Conservation (phyloP, 192 early-diverging fungal species). For the Entomortierella lignicola region DNA sequence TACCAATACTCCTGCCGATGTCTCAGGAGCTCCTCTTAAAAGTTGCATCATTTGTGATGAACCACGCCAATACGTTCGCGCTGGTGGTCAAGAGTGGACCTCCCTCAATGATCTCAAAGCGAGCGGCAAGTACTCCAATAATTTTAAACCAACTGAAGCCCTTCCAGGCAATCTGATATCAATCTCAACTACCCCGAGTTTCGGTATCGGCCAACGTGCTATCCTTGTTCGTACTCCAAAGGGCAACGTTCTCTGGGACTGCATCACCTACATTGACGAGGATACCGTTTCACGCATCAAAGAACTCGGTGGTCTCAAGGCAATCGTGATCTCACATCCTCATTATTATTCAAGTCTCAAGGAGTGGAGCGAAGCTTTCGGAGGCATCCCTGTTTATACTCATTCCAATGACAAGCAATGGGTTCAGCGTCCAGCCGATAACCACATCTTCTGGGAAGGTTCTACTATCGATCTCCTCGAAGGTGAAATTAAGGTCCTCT, state of each 20-base stretch:
- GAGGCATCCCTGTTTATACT: constrained; percentile 38
- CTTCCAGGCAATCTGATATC: constrained; percentile 39
- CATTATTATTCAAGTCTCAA: constrained; percentile 38
- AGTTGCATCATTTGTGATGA: constrained; percentile 43
- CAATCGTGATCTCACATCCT: constrained; percentile 50
- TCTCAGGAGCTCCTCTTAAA: constrained; percentile 5
- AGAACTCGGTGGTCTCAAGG: constrained; percentile 29
- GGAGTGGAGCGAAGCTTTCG: constrained; percentile 50
- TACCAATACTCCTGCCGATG: constrained; percentile 14
- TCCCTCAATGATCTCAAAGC: constrained; percentile 22
- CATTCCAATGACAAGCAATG: constrained; percentile 34
- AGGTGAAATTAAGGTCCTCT: constrained; percentile 35
- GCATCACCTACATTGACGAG: constrained; percentile 45
- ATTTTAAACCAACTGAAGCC: constrained; percentile 29
- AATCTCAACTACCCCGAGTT: constrained; percentile 19
- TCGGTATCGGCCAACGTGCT: constrained; percentile 41
- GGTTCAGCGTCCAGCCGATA: constrained; percentile 37
- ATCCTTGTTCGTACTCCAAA: constrained; percentile 34
- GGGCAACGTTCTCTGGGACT: constrained; percentile 52
- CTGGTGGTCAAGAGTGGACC: constrained; percentile 40
- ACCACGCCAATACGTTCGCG: constrained; percentile 40
- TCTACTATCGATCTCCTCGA: constrained; percentile 27
- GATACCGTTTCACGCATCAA: constrained; percentile 29
- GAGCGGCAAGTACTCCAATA: constrained; percentile 21
- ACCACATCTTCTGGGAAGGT: constrained; percentile 48